Evolutionary conservation across 176 grass and related monocot genomes (phyloP).

Genomic region (Carex kokanica): DNA sequence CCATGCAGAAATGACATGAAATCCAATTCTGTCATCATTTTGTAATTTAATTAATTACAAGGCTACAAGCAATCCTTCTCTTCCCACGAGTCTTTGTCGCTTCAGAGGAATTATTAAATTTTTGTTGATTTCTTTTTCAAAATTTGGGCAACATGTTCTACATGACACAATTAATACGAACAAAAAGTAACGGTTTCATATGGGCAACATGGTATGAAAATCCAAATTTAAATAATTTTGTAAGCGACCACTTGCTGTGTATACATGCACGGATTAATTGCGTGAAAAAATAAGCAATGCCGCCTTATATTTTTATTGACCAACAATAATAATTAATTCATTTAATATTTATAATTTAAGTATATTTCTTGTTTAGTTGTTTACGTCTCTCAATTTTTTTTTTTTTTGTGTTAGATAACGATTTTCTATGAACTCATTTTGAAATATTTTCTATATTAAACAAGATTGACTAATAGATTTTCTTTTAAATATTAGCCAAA

Average conservation of each 20-base stretch:
- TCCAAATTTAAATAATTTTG: background rate
- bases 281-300: background rate
- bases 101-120: background rate
- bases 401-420: background rate
- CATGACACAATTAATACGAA: background rate
- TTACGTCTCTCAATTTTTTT: no score
- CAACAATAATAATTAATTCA: background rate
- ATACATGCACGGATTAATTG: background rate
- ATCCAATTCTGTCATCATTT: constrained; percentile 9
- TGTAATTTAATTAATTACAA: background rate
- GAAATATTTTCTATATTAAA: background rate
- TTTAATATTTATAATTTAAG: background rate
- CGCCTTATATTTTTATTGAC: background rate
- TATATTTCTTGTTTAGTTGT: background rate
- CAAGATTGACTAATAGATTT: no score
- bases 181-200: background rate
- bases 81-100: background rate
- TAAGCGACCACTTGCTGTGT: background rate
- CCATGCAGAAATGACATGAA: background rate
- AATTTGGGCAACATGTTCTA: background rate
- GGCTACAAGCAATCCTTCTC: background rate
- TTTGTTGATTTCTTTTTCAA: background rate
- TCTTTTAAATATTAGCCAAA: background rate
- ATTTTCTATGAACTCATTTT: background rate
- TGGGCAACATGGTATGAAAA: background rate